Evolutionary conservation across 176 grass and related monocot genomes (phyloP).

Genomic region (Microstegium vimineum): DNA sequence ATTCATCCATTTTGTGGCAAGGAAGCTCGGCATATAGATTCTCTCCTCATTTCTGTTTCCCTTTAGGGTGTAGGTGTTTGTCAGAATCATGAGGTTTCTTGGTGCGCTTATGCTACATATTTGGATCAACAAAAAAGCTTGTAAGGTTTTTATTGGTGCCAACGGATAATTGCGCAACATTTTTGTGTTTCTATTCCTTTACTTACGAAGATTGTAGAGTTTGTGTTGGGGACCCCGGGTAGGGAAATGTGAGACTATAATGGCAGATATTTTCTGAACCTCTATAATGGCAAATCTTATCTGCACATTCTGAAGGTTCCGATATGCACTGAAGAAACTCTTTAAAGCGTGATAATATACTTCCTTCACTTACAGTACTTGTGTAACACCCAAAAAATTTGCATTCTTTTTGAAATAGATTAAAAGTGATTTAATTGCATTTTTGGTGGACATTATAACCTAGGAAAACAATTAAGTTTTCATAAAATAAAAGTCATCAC

Average conservation of each 20-base stretch:
- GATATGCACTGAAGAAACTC: neutral
- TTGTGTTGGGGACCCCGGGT: neutral
- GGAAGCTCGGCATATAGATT: neutral
- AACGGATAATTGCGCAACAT: neutral
- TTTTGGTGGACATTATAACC: no score
- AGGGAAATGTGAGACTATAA: neutral
- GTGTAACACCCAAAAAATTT: no score
- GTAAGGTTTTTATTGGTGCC: neutral
- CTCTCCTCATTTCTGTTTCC: neutral
- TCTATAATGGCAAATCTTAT: neutral
- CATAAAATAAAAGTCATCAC: no score
- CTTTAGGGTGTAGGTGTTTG: neutral
- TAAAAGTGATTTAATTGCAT: no score
- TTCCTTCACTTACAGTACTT: neutral
- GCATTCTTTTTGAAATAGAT: no score
- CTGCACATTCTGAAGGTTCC: neutral
- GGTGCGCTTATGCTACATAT: neutral
- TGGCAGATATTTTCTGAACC: no score
- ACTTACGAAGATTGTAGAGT: neutral
- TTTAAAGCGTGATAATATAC: neutral
- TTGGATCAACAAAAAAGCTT: neutral
- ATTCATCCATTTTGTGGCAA: neutral
- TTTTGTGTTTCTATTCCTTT: neutral
- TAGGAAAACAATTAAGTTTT: no score
- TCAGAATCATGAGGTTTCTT: neutral